A percentile compares a stretch with the other conserved stretches of the same genome.
Conservation (phyloP, 2,329 filamentous ascomycete genomes). For the Apiospora koreana region DNA sequence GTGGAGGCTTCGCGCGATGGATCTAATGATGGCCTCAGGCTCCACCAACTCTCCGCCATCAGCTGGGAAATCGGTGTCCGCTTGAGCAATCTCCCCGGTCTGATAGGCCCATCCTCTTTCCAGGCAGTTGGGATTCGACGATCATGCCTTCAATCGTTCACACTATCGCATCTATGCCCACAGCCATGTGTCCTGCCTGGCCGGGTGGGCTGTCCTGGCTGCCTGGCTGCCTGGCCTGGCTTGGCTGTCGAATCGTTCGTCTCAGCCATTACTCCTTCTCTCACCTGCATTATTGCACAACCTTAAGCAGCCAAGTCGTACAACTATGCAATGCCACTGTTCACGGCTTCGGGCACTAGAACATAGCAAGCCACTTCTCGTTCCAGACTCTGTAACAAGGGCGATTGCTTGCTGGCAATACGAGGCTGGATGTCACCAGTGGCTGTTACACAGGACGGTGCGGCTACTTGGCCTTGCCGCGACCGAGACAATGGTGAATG, state of each 20-base stretch:
- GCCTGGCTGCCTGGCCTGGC: neutral
- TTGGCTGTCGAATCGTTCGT: neutral
- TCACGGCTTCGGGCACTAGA: neutral
- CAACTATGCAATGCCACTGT: neutral
- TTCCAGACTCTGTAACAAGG: neutral
- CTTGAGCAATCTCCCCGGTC: neutral
- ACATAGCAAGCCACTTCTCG: neutral
- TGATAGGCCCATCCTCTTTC: neutral
- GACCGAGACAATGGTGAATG: conserved; percentile 6
- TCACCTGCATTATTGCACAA: neutral
- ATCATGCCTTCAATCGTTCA: neutral
- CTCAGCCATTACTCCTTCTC: too few species aligned
- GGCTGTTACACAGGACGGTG: neutral
- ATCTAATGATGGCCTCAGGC: neutral
- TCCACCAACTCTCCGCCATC: conserved; percentile 4
- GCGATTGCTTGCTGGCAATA: neutral
- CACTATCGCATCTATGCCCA: neutral
- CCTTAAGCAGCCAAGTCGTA: neutral
- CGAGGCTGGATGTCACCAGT: neutral
- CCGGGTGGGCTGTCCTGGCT: neutral
- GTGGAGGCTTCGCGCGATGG: neutral
- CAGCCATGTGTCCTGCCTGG: neutral
- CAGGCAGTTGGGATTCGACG: neutral
- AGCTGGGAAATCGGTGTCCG: neutral
- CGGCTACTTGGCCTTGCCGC: neutral